phyloP scores from a whole-genome alignment of 2,329 filamentous ascomycete species.

The Apiospora pterosperma region DNA sequence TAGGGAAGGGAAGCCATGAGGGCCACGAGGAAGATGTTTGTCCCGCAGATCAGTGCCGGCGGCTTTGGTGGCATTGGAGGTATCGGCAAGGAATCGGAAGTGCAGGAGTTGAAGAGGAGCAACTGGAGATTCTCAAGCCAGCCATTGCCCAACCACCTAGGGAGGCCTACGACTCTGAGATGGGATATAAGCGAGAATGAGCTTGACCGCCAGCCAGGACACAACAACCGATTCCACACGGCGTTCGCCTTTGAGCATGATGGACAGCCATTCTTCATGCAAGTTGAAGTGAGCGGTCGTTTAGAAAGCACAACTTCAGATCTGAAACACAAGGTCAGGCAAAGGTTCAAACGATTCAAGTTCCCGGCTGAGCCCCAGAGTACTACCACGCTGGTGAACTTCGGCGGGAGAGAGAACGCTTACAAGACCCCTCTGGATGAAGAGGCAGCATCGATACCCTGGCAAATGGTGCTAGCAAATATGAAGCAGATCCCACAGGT shows the following conservation, averaged over 20 bases:
- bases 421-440: slow-evolving; percentile 16
- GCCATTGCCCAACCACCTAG: neutral
- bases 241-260: slow-evolving; percentile 28
- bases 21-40: slow-evolving; percentile 8
- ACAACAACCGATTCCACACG: slow-evolving; percentile 24
- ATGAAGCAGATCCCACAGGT: neutral
- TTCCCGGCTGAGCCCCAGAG: slow-evolving; percentile 7
- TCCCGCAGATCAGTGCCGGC: slow-evolving; percentile 16
- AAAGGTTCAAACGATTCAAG: slow-evolving; percentile 17
- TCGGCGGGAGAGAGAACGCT: slow-evolving; percentile 14
- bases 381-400: slow-evolving; percentile 22
- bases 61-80: slow-evolving; percentile 18
- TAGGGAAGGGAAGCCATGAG: slow-evolving; percentile 14
- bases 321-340: slow-evolving; percentile 15
- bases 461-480: neutral
- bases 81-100: slow-evolving; percentile 17
- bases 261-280: slow-evolving; percentile 25
- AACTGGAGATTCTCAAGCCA: neutral
- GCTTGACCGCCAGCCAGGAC: slow-evolving; percentile 19
- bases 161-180: slow-evolving; percentile 19
- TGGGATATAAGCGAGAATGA: slow-evolving; percentile 29
- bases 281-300: slow-evolving; percentile 25
- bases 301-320: slow-evolving; percentile 19
- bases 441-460: slow-evolving; percentile 6
- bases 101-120: neutral